Conservation (phyloP, 345 rosid genomes). For the Populus simonii region DNA sequence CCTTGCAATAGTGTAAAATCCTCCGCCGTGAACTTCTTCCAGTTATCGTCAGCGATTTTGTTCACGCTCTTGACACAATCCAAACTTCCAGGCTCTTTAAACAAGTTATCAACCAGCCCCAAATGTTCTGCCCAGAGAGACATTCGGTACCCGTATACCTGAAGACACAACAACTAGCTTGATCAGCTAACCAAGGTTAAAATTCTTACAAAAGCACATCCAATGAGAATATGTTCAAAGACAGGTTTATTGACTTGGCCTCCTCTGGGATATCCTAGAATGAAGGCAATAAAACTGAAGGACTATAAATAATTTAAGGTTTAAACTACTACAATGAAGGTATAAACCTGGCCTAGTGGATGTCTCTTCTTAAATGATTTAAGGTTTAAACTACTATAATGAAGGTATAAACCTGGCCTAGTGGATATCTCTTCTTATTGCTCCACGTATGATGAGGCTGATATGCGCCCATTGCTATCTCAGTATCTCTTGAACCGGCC, state of each 20-base stretch:
- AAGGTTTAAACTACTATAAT: background rate
- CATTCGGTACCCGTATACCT: conserved; percentile 81
- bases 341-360: conserved; percentile 64
- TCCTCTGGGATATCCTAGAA: background rate
- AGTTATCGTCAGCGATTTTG: conserved; percentile 63
- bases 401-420: conserved; percentile 51
- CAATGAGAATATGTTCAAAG: background rate
- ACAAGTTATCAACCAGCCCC: conserved; percentile 43
- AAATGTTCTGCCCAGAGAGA: conserved; percentile 92
- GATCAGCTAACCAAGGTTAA: background rate
- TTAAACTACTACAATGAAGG: background rate
- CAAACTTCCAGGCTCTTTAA: conserved; percentile 50
- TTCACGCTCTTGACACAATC: conserved; percentile 64
- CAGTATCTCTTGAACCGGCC: conserved; percentile 85
- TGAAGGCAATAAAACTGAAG: background rate
- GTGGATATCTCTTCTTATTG: conserved; percentile 49
- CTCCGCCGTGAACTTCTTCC: conserved; percentile 52
- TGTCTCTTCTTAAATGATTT: conserved; percentile 33
- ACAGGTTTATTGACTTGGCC: background rate
- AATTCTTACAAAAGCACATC: background rate
- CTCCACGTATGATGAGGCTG: conserved; percentile 68
- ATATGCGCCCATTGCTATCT: conserved; percentile 85
- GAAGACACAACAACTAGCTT: conserved; percentile 10
- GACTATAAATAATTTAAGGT: background rate
- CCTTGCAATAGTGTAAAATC: conserved; percentile 54